These are phyloP conservation scores for Euphorbia tirucalli DNA, from an alignment of 345 rosid genomes.

Conservation along the genomic window DNA sequence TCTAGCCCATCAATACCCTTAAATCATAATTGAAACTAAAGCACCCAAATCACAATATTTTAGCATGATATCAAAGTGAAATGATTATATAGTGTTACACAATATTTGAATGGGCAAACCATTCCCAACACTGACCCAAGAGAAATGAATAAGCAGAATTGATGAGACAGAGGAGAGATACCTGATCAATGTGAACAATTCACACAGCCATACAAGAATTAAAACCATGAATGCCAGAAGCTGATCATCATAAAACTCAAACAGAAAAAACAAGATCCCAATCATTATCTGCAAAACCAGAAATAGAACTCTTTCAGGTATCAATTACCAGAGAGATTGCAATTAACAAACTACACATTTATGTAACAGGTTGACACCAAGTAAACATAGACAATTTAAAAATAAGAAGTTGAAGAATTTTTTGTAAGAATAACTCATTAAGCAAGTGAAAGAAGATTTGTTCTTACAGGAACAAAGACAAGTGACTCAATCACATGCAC, in stretches of 20 bases:
- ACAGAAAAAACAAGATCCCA: conserved; percentile 92
- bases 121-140: neutral
- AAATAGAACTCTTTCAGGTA: conserved; percentile 9
- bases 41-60: neutral
- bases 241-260: conserved; percentile 97
- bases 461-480: conserved; percentile 91
- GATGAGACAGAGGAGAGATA: conserved; percentile 30
- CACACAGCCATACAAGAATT: conserved; percentile 98
- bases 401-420: neutral
- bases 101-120: neutral
- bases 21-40: neutral
- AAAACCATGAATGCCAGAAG: conserved; percentile 98
- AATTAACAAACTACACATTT: neutral
- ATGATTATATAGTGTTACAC: neutral
- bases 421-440: neutral
- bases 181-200: conserved; percentile 93
- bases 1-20: neutral
- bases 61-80: neutral
- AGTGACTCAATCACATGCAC: conserved; percentile 96
- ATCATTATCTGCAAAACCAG: conserved; percentile 91
- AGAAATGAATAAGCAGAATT: neutral
- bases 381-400: neutral
- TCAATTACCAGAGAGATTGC: neutral
- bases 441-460: neutral
- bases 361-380: neutral